Evolutionary conservation across 192 early-diverging fungal species (phyloP), one percentile per base, ranked within the genome.

Genomic region (Paraglomus brasilianum): DNA sequence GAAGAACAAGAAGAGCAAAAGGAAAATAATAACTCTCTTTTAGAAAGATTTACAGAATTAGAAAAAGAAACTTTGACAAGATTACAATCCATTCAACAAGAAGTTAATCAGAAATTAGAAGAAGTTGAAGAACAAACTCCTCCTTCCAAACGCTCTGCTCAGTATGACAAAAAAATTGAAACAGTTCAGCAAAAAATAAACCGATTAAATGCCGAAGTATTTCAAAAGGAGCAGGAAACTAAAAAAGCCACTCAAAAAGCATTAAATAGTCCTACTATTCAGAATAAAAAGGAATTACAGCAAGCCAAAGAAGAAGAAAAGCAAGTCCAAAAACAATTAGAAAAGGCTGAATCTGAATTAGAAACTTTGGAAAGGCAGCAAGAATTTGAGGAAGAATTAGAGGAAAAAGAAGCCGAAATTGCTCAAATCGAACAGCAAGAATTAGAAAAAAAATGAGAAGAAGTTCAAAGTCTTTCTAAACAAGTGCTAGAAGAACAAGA

Each of bases 71-170:
- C 41, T 17, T 38, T 41, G 9, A 19, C 41, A 17, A 2, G 15
- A 14, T 43, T 41, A 5, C n/a, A n/a, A 17, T 7, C 9, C 1
- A 44, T 38, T 14, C 59, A 62, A 43, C 19, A 5, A 10, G 40
- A 61, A 61, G 5, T 41, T 60, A 60, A 44, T 17, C 7, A 56
- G 19, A 10, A 56, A 1, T 21, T 56, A 56, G 19, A 10, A n/a
- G 19, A 56, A 56, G 52, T 22, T 22, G 52, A 53, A 53, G 52
- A 53, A 53, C 11, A 53, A 53, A 53, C 22, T 53, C 14, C 52
- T 53, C 14, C 14, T 19, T 19, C 52, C 22, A 53, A 53, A 53
- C 52, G n/a, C 19, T 53, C 19, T 8, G 52, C 52, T 17, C 8
- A 6, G 7, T 53, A 53, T 17, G 8, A 53, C 6, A 8, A 8